These are phyloP conservation scores for Alternaria sp. DNA, from an alignment of 2,329 filamentous ascomycete species.

Conservation along the genomic window DNA sequence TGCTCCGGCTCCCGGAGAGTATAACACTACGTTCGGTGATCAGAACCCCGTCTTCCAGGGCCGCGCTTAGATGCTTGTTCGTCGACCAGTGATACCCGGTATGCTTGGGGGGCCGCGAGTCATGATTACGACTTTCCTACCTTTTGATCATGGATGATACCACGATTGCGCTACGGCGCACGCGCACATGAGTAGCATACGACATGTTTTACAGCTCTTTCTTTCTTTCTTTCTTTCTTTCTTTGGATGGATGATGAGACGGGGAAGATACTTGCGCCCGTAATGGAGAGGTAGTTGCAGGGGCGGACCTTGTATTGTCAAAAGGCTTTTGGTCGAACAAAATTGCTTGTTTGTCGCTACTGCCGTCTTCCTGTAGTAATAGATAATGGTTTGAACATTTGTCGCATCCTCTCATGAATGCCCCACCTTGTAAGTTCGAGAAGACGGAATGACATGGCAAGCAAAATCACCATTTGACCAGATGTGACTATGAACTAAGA, in stretches of 20 bases:
- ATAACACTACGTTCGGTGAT: conserved; percentile 54
- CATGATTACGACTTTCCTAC: conserved; percentile 36
- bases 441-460: too few relatives aligned
- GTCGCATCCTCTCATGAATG: not conserved
- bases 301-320: not conserved
- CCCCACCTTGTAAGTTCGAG: too few relatives aligned
- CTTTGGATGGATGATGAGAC: not conserved
- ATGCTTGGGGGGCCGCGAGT: conserved; percentile 16
- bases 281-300: conserved; percentile 26
- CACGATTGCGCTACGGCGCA: conserved; percentile 37
- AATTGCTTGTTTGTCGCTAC: conserved; percentile 8
- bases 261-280: conserved; percentile 7
- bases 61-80: conserved; percentile 32
- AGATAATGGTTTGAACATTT: conserved; percentile 24
- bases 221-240: conserved; percentile 9
- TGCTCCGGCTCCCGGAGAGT: conserved; percentile 20
- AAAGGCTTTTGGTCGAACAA: conserved; percentile 11
- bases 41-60: conserved; percentile 57
- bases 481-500: not conserved
- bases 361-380: conserved; percentile 30
- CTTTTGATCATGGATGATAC: conserved; percentile 46
- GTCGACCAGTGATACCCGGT: conserved; percentile 18
- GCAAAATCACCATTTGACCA: too few relatives aligned
- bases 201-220: conserved; percentile 17
- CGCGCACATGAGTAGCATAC: conserved; percentile 30